Evolutionary conservation across 176 grass and related monocot genomes (phyloP).

Genomic region (Lolium perenne): DNA sequence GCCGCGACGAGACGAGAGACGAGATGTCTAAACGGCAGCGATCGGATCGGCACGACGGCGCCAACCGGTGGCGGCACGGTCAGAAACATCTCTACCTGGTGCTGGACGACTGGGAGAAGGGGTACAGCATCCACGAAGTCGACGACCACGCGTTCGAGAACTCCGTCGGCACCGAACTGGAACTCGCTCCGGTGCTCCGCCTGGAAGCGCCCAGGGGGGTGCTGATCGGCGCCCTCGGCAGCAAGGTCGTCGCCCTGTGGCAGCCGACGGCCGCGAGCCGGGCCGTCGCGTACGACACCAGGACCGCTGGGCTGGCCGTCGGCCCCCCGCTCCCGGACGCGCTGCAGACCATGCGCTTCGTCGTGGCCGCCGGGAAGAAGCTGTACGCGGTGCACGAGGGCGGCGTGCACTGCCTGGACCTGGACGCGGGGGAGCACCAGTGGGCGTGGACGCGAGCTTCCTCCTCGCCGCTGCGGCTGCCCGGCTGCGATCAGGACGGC

Average conservation of each 20-base stretch:
- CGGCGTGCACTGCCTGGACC: neutral
- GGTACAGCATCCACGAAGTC: constrained; percentile 5
- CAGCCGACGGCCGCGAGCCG: neutral
- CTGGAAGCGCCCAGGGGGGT: neutral
- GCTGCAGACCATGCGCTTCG: neutral
- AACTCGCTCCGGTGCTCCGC: neutral
- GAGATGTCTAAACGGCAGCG: neutral
- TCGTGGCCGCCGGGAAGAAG: neutral
- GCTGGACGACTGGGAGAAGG: constrained; percentile 1
- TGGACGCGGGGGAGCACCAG: neutral
- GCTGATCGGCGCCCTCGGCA: neutral
- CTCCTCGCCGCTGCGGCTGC: neutral
- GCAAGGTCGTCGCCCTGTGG: neutral
- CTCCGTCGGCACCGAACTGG: neutral
- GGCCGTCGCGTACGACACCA: neutral
- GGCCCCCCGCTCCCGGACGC: neutral
- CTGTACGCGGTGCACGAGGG: constrained; percentile 15
- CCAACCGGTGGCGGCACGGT: neutral
- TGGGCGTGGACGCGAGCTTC: neutral
- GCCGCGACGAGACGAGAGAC: neutral
- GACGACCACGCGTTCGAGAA: neutral
- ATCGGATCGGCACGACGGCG: neutral
- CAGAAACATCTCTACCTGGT: neutral
- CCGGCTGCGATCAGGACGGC: neutral
- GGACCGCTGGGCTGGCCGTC: neutral